These are phyloP conservation scores for Torulaspora pretoriensis DNA, from an alignment of 1,139 yeast genomes.

Conservation along the genomic window DNA sequence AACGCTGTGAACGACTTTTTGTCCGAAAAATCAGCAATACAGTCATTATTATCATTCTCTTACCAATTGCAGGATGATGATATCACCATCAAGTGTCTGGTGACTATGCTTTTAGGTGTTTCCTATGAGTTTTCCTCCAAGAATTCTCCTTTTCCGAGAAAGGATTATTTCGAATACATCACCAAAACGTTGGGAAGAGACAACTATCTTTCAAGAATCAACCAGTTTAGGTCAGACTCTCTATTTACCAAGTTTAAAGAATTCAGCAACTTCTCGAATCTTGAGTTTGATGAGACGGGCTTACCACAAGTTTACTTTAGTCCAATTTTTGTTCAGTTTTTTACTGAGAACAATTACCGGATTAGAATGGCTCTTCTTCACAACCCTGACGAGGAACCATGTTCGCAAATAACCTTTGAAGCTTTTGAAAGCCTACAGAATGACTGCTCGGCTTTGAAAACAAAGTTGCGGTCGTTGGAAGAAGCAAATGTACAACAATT, in stretches of 20 bases:
- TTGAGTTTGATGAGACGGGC: conserved; percentile 71
- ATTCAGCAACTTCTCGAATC: conserved; percentile 41
- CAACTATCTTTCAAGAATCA: conserved; percentile 68
- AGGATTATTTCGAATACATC: conserved; percentile 58
- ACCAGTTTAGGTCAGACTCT: conserved; percentile 61
- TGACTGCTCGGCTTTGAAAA: conserved; percentile 37
- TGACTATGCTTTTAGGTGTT: conserved; percentile 68
- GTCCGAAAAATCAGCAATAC: conserved; percentile 60
- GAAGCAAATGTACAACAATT: conserved; percentile 13
- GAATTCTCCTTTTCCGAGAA: conserved; percentile 65
- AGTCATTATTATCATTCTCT: conserved; percentile 63
- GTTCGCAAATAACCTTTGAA: conserved; percentile 61
- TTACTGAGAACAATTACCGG: conserved; percentile 68
- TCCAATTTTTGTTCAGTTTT: conserved; percentile 54
- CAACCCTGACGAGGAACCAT: conserved; percentile 71
- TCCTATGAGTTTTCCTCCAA: conserved; percentile 77
- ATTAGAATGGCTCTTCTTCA: conserved; percentile 68
- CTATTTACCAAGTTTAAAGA: conserved; percentile 56
- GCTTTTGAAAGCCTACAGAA: conserved; percentile 51
- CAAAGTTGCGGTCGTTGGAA: conserved; percentile 28
- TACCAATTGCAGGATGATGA: conserved; percentile 56
- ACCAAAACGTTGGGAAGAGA: conserved; percentile 68
- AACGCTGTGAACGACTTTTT: conserved; percentile 74
- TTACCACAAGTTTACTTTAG: conserved; percentile 80
- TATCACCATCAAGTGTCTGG: conserved; percentile 68